phyloP scores from a whole-genome alignment of 1,284 basidiomycete genomes.

The Laetiporus sulphureus region DNA sequence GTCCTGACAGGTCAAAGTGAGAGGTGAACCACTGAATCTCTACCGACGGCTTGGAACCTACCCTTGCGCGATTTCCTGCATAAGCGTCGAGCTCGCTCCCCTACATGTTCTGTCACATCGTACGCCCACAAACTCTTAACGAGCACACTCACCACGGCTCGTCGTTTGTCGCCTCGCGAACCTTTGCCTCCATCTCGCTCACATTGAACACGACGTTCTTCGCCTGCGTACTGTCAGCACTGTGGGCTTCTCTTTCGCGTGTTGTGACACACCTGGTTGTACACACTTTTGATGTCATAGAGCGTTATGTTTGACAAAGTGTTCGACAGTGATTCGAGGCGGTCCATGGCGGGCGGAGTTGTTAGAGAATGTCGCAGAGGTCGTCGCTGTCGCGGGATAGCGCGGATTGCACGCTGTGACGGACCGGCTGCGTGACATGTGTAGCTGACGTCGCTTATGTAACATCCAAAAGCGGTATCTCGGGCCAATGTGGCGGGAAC shows the following conservation, averaged over 20 bases:
- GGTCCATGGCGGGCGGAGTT: slow-evolving; percentile 26
- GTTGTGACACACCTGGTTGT: slow-evolving; percentile 64
- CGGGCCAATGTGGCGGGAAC: slow-evolving; percentile 1
- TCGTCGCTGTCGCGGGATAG: too few relatives aligned
- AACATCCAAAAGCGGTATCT: not conserved
- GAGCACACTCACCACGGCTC: slow-evolving; percentile 75
- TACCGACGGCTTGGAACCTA: slow-evolving; percentile 33
- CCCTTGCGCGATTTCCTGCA: slow-evolving; percentile 98
- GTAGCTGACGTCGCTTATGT: not conserved
- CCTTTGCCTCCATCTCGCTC: slow-evolving; percentile 96
- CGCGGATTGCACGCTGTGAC: too few relatives aligned
- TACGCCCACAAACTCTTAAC: not conserved
- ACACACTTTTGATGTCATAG: slow-evolving; percentile 92
- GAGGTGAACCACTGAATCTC: not conserved
- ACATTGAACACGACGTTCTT: slow-evolving; percentile 92
- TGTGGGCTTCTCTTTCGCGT: not conserved
- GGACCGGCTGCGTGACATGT: not conserved
- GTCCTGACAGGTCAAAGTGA: slow-evolving; percentile 44
- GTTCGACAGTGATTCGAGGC: slow-evolving; percentile 58
- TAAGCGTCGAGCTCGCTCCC: slow-evolving; percentile 96
- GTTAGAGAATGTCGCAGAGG: slow-evolving; percentile 12
- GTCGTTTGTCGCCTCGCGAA: slow-evolving; percentile 95
- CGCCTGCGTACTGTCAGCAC: slow-evolving; percentile 39
- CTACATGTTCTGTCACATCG: slow-evolving; percentile 33
- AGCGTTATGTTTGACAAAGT: slow-evolving; percentile 73